Base-by-base conservation (phyloP, 192 early-diverging fungal genomes). In the Ambispora gerdemannii region DNA sequence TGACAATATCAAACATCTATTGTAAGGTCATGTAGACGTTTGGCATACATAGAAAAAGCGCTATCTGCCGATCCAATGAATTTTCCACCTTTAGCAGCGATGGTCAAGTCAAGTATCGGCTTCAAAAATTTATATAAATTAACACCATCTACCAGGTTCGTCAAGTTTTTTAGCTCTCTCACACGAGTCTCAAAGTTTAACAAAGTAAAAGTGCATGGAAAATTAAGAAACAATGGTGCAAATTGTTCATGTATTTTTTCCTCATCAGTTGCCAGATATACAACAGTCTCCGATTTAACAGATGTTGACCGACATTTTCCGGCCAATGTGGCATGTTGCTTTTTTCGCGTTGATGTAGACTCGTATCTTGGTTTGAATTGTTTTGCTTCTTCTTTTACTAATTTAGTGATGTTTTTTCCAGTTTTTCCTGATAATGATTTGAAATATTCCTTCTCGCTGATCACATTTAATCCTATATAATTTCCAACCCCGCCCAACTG, bases 51-150 rank as follows among this genome's bases (percentile, higher is more conserved):
- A 72, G 82, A 80, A n/a, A 83, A 83, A 0, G 82, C 82, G 15
- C 80, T 82, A 34, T 77, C 78, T 11, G 74, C 75, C 0, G 84
- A 84, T 4, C 82, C 81, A 22, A 78, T 64, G 35, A 86, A 86
- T 6, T 76, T 78, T 28, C 75, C 75, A 2, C 82, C 84, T 31
- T 81, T 82, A 27, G 84, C 76, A 13, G 82, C 71, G 20, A 84
- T 76, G 19, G 84, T 76, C 4, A 82, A 79, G 66, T 86, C 84
- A 0, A 86, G 72, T 77, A 86, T 81, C 19, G 84, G 82, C 13
- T 82, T 82, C 22, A 86, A 53, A 61, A 78, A 80, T 25, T 73
- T 74, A 56, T 76, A 72, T 36, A 86, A 53, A 24, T 77, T 75
- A 4, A 84, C 77, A 7, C 76, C 73, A 27, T 86, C 84, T 36